Base-by-base conservation (phyloP, 192 early-diverging fungal species). In the Umbelopsis vinacea region DNA sequence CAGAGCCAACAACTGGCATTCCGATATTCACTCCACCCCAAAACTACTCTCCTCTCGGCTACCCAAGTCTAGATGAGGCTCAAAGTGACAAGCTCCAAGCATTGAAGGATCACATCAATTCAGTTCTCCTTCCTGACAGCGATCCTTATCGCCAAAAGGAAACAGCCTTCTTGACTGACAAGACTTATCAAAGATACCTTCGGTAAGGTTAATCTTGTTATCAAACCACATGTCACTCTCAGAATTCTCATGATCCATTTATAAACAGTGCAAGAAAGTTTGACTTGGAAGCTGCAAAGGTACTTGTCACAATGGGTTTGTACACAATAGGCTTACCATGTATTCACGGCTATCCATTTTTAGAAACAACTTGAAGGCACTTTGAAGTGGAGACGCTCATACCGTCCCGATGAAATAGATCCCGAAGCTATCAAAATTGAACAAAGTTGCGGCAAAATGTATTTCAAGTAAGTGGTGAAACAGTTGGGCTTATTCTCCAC, bases 371-470 rank as follows among this genome's bases (percentile, higher is more conserved):
- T 68, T 9, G 63, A 72, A 60, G 71, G 78, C 23, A 71, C 69
- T 55, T 23, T 70, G 15, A 23, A 72, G 12, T 76, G 75, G 71
- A 66, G 71, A 55, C 71, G 67, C 33, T 55, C 71, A 1, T 76
- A 52, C 66, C 52, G 53, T 40, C 75, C 71, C 4, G 75, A 71
- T 8, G 33, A 70, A 52, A 22, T 77, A n/a, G 53, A 67, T 48
- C 43, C 68, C 12, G 19, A 70, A 45, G 45, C 66, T 33, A 26
- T 52, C 53, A 26, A 52, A 1, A 21, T 50, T 46, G 76, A 88
- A 79, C 87, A 81, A 67, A 76, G 82, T 6, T 86, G 89, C 2
- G 96, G 95, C 55, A 97, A 97, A 82, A 81, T 90, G 77, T 90
- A 93, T 80, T 77, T 94, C 46, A 89, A 87, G 57, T 63, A 7